phyloP scores from a whole-genome alignment of 2,329 filamentous ascomycete species.

The Cladosporium sp. region DNA sequence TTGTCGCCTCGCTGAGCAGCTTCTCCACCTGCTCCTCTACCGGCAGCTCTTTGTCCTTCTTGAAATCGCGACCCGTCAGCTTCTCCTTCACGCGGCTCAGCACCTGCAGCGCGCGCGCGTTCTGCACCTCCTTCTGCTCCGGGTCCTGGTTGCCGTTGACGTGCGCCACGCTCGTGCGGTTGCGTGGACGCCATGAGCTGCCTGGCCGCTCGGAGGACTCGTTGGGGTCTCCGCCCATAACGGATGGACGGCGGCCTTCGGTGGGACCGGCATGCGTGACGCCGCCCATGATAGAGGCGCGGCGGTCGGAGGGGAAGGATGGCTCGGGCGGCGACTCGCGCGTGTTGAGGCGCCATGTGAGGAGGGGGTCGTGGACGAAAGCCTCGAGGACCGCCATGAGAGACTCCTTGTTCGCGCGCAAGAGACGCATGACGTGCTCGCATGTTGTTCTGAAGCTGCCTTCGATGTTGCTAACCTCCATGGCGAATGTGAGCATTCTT shows the following conservation, averaged over 20 bases:
- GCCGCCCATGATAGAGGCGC: slow-evolving; percentile 51
- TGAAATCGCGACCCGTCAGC: slow-evolving; percentile 88
- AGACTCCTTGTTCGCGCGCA: slow-evolving; percentile 95
- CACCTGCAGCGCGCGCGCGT: slow-evolving; percentile 86
- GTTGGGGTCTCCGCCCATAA: slow-evolving; percentile 27
- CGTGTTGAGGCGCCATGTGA: slow-evolving; percentile 82
- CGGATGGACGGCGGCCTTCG: slow-evolving; percentile 23
- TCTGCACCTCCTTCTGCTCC: slow-evolving; percentile 68
- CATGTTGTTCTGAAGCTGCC: slow-evolving; percentile 97
- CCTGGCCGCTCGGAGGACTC: slow-evolving; percentile 21
- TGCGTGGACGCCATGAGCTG: slow-evolving; percentile 27
- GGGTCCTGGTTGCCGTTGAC: slow-evolving; percentile 32
- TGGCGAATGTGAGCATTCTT: slow-evolving; percentile 97
- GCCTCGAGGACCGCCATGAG: slow-evolving; percentile 98
- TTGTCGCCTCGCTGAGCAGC: slow-evolving; percentile 89
- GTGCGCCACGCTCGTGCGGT: slow-evolving; percentile 23
- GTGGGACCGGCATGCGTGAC: slow-evolving; percentile 25
- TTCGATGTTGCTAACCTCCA: slow-evolving; percentile 99
- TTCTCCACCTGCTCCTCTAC: slow-evolving; percentile 89
- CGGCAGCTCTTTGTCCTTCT: slow-evolving; percentile 73
- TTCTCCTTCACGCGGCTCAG: slow-evolving; percentile 91
- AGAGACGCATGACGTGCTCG: slow-evolving; percentile 95
- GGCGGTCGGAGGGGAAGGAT: slow-evolving; percentile 55
- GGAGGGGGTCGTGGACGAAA: slow-evolving; percentile 98
- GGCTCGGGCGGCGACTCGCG: slow-evolving; percentile 56